Base-by-base conservation (phyloP, 805 yeast species). In the Candida pseudoglaebosa region DNA sequence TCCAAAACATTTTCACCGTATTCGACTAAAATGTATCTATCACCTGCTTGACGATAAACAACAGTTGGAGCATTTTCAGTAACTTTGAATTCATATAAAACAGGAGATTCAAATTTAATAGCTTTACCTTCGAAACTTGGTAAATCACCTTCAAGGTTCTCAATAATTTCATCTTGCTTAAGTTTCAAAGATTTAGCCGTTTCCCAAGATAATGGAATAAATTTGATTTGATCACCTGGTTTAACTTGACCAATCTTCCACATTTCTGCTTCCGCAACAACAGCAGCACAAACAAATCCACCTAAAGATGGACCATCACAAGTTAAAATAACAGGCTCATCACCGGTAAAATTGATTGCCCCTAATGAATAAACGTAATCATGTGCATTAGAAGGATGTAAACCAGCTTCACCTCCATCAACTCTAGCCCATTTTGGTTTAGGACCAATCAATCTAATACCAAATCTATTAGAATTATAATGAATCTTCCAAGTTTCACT, bases 211-310 rank as follows among this genome's bases (percentile, higher is more conserved):
- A 93, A 72, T 26, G 97, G 96, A 40, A 80, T 78, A 70, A 93
- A 91, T 48, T 76, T 76, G 43, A 91, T 80, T 34, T 61, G 52
- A 55, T 93, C 98, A 55, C 98, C 98, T 4, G 98, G 97, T 61
- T 86, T 90, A 31, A 87, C 90, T 67, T 91, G 98, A 34, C 99
- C 99, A 56, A 93, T 85, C 69, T 93, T 93, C 98, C 98, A 91
- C 83, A 93, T 79, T 67, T 93, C 99, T 29, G 95, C 87, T 55
- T 89, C 95, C 10, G 88, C 85, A 47, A 93, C 95, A 43, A 93
- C 97, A 6, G 95, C 97, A 57, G 89, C 84, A 64, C 98, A 91
- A 24, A 91, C 97, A 56, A 91, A 93, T 1, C 99, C 99, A 56
- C 99, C 98, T 41, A 91, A 76, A 8, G 96, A 85, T 30, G 99